Conservation (phyloP, 257 asterid species). For the Cynanchum wilfordii region DNA sequence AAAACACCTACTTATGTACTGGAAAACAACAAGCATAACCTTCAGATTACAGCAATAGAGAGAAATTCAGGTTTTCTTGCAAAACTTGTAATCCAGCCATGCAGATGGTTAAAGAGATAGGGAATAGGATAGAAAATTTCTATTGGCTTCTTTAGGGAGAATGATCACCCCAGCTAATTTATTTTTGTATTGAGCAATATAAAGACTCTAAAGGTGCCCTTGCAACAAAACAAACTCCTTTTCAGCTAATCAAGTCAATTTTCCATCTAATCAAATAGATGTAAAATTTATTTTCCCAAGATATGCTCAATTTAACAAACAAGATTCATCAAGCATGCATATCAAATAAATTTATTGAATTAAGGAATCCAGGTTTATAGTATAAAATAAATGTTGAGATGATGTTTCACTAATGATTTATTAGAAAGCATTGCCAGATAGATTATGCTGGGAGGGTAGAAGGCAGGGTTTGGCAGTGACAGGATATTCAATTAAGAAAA, state of each 20-base stretch:
- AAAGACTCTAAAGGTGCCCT: not conserved
- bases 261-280: not conserved
- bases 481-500: not conserved
- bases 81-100: not conserved
- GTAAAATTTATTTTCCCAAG: not conserved
- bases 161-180: not conserved
- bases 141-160: not conserved
- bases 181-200: not conserved
- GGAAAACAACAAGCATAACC: not conserved
- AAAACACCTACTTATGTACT: not conserved
- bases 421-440: not conserved
- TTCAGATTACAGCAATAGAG: not conserved
- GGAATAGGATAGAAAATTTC: not conserved
- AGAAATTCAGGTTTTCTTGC: not conserved
- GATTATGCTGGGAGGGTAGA: not conserved
- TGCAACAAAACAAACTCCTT: not conserved
- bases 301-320: not conserved
- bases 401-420: not conserved
- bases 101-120: not conserved
- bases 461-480: not conserved
- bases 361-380: not conserved
- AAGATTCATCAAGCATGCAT: not conserved
- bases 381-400: not conserved
- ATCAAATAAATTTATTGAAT: not conserved
- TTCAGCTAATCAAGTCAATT: not conserved